phyloP scores from a whole-genome alignment of 2,329 filamentous ascomycete species.

The Xylariaceae sp. region DNA sequence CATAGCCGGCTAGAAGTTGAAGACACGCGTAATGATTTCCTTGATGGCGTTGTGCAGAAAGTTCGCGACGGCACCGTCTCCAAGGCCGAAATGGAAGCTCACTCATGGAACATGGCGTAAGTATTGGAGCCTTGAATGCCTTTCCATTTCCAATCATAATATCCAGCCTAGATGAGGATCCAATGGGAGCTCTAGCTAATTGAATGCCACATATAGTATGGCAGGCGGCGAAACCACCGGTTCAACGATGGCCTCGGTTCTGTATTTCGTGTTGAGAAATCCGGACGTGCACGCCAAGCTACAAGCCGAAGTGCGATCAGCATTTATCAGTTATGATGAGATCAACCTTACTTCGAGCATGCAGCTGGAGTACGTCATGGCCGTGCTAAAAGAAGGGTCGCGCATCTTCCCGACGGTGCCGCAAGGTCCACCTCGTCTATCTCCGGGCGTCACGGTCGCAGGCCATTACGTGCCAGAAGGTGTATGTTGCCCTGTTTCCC shows the following conservation, averaged over 20 bases:
- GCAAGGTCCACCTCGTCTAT: constrained; percentile 6
- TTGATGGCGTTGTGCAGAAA: constrained; percentile 5
- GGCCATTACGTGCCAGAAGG: constrained; percentile 6
- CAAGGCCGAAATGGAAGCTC: constrained; percentile 8
- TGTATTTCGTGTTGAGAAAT: constrained; percentile 6
- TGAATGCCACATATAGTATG: constrained; percentile 2
- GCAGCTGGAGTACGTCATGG: constrained; percentile 9
- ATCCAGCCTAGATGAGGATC: neutral
- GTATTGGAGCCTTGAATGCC: too few species aligned
- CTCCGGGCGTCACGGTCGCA: constrained; percentile 1
- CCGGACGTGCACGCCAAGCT: neutral
- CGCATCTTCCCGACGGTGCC: constrained; percentile 5
- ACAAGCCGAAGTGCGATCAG: neutral
- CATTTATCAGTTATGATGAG: constrained; percentile 1
- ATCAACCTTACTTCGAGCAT: constrained; percentile 6
- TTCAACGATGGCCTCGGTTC: neutral
- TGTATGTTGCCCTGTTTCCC: too few species aligned
- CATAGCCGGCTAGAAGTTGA: too few species aligned
- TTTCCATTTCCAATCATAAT: too few species aligned
- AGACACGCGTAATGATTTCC: constrained; percentile 4
- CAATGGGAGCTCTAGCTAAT: neutral
- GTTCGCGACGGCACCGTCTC: constrained; percentile 6
- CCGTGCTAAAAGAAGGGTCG: constrained; percentile 8
- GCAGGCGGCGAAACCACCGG: constrained; percentile 11
- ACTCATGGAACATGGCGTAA: constrained; percentile 9